Conservation (phyloP, 306 rosid genomes). For the Alnus glutinosa region DNA sequence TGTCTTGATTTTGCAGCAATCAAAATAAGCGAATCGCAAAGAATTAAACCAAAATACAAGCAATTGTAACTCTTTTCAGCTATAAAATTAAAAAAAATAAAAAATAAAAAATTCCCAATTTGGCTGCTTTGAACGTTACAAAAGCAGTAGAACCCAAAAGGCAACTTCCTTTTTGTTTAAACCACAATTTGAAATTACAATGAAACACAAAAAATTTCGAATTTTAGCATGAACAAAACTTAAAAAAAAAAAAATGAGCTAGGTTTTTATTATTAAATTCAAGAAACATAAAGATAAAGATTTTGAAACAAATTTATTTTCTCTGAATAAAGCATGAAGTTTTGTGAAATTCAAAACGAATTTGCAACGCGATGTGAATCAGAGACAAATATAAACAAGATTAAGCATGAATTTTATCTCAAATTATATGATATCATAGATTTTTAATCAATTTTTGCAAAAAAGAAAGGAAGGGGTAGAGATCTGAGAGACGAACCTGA, state of each 20-base stretch:
- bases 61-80: not conserved
- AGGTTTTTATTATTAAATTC: not conserved
- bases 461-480: not conserved
- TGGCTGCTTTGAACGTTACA: not conserved
- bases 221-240: not conserved
- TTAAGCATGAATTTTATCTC: not conserved
- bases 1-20: not conserved
- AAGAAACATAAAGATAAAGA: not conserved
- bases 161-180: not conserved
- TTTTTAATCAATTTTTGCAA: not conserved
- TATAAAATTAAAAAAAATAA: not conserved
- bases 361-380: not conserved
- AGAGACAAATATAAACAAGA: not conserved
- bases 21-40: not conserved
- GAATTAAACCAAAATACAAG: not conserved
- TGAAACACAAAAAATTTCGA: not conserved
- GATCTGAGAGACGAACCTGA: constrained; percentile 43
- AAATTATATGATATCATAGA: not conserved
- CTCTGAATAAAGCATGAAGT: not conserved
- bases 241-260: not conserved
- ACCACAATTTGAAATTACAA: not conserved
- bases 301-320: not conserved
- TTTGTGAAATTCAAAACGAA: not conserved
- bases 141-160: not conserved
- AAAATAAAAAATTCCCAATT: not conserved